Evolutionary conservation across 2,329 filamentous ascomycete species (phyloP).

Genomic region (Penicillium janthinellum): DNA sequence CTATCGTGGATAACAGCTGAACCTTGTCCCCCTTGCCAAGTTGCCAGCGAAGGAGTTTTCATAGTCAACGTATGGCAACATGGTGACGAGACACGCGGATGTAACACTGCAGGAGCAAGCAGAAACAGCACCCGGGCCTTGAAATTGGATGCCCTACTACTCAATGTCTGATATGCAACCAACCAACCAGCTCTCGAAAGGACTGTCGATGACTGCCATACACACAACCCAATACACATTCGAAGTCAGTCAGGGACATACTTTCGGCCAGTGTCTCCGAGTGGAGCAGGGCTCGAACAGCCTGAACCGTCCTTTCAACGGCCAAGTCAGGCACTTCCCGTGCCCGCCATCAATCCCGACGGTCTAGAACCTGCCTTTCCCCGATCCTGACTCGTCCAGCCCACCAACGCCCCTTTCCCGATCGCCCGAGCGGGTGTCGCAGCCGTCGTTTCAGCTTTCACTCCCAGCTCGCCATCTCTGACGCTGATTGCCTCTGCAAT

Average conservation of each 20-base stretch:
- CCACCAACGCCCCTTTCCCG: not conserved
- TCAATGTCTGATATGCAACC: not conserved
- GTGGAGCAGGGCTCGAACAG: not conserved
- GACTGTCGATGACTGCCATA: not conserved
- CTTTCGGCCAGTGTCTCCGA: slow-evolving; percentile 3
- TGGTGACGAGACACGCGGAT: not conserved
- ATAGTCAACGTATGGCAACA: not conserved
- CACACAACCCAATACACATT: not conserved
- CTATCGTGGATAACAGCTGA: not conserved
- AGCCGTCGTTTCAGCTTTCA: slow-evolving; percentile 5
- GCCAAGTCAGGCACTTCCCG: not conserved
- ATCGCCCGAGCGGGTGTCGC: not conserved
- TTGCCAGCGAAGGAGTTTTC: not conserved
- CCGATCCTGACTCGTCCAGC: not conserved
- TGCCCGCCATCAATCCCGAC: not conserved
- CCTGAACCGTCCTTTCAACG: not conserved
- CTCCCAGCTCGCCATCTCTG: not conserved
- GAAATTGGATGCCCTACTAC: not conserved
- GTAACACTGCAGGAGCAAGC: slow-evolving; percentile 3
- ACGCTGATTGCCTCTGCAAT: not conserved
- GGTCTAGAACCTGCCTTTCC: not conserved
- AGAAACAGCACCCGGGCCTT: not conserved
- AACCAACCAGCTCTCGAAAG: not conserved
- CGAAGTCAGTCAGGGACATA: not conserved
- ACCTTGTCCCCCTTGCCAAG: not conserved